Base-by-base conservation (phyloP, 768 basidiomycete genomes). In the Lactifluus hygrophoroides region DNA sequence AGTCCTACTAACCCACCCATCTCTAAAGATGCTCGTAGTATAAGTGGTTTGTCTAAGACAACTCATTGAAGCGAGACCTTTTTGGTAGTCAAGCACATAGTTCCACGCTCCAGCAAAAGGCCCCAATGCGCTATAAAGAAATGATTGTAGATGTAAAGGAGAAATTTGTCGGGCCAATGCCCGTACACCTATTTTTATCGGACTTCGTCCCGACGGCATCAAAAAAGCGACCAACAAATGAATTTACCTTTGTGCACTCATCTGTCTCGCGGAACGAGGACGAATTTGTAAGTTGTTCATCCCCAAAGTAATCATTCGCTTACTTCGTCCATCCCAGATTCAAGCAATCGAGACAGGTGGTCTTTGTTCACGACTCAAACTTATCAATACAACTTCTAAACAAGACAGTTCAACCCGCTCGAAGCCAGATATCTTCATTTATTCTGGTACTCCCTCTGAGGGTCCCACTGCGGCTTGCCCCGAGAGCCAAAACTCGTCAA, bases 151-250 rank as follows among this genome's bases (percentile, higher is more conserved):
- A 55, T 3, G 35, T 25, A 38, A 19, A 35, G n/a, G 45, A 55
- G 27, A 55, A 47, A 38, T 47, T 48, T 27, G 54, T 55, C 14
- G 45, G 45, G 34, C 54, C 54, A 17, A 55, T 55, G 54, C 35
- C 54, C 16, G n/a, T 47, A 1, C 3, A 19, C 25, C 2, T 2
- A 9, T 55, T 55, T 35, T 46, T 47, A n/a, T 37, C n/a, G 3
- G 54, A 55, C 17, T 47, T 55, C 7, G 2, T 47, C 0, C 47
- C 47, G 3, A 5, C 17, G 16, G 27, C 46, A 25, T 17, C 7
- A 1, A 3, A 21, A 13, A 28, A 17, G 5, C 28, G 43, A 47
- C 54, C 54, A 10, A 30, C 28, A 8, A 32, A 35, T 37, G 5
- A 35, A 25, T 21, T 54, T 27, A 3, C 4, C 3, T 28, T 48